These are phyloP conservation scores for Chernovozyma sophiae-reginae DNA, from an alignment of 1,139 yeast species.

Conservation along the genomic window DNA sequence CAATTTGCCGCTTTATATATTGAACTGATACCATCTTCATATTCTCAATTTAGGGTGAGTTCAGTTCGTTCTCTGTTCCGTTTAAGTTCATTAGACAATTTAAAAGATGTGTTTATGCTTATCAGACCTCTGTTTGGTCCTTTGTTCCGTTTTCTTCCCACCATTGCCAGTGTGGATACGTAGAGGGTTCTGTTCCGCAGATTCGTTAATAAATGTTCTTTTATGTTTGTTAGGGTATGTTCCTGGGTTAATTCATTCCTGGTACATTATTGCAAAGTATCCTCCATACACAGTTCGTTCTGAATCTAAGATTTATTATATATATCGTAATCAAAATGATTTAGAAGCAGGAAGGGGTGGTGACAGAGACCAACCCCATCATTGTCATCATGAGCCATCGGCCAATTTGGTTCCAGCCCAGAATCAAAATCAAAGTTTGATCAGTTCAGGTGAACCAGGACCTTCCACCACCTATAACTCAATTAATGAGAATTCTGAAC, in stretches of 20 bases:
- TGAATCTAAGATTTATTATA: slow-evolving; percentile 29
- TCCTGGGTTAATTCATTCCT: slow-evolving; percentile 66
- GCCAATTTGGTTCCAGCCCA: slow-evolving; percentile 5
- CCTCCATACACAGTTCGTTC: slow-evolving; percentile 26
- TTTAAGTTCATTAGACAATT: background rate
- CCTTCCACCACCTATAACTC: slow-evolving; percentile 24
- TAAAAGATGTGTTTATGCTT: slow-evolving; percentile 19
- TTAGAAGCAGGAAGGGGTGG: slow-evolving; percentile 7
- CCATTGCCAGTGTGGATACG: slow-evolving; percentile 72
- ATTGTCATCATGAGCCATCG: slow-evolving; percentile 6
- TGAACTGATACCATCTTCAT: background rate
- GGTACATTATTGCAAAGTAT: slow-evolving; percentile 56
- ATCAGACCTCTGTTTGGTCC: slow-evolving; percentile 53
- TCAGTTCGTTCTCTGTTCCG: too few relatives aligned
- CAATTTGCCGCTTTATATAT: too few relatives aligned
- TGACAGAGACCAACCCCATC: slow-evolving; percentile 6
- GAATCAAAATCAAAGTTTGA: slow-evolving; percentile 11
- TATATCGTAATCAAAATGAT: slow-evolving; percentile 18
- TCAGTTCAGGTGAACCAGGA: slow-evolving; percentile 10
- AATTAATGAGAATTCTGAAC: slow-evolving; percentile 13
- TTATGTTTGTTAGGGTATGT: slow-evolving; percentile 59
- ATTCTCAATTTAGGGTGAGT: too few relatives aligned
- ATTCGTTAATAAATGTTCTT: slow-evolving; percentile 55
- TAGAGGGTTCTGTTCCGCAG: slow-evolving; percentile 60
- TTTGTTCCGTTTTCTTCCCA: slow-evolving; percentile 61